Conservation (phyloP, 2,329 filamentous ascomycete genomes). For the Neurospora sp. region DNA sequence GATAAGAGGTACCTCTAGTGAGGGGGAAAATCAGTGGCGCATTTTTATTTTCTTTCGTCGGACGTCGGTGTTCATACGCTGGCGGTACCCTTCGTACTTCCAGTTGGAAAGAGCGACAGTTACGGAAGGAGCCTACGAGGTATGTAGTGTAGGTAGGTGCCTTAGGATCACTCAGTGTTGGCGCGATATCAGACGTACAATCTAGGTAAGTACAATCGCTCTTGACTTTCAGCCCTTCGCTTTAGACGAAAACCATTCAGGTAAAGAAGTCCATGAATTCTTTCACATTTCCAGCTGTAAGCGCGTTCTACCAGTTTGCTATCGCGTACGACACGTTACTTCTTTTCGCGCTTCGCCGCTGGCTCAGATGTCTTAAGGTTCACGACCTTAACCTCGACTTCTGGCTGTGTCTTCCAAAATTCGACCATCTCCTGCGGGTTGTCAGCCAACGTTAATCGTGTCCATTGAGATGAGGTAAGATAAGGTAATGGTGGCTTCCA, state of each 20-base stretch:
- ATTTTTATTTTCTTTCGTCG: not conserved
- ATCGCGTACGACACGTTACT: no score
- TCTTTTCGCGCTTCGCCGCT: not conserved
- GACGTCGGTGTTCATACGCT: not conserved
- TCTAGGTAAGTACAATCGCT: not conserved
- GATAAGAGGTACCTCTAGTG: not conserved
- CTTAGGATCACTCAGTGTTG: not conserved
- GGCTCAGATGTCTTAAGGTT: not conserved
- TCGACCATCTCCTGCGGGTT: not conserved
- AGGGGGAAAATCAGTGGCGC: not conserved
- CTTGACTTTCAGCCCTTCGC: not conserved
- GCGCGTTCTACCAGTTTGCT: no score
- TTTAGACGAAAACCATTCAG: not conserved
- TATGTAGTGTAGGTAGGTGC: not conserved
- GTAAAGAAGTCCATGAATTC: not conserved
- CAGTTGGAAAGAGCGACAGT: not conserved
- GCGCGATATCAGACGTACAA: not conserved
- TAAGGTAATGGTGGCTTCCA: not conserved
- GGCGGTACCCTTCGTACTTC: not conserved
- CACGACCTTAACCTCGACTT: not conserved
- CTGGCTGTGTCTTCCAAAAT: not conserved
- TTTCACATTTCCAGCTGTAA: no score
- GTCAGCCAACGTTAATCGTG: not conserved
- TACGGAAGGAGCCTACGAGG: not conserved
- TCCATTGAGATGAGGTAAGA: not conserved